These are phyloP conservation scores for Colletotrichum agaves DNA, from an alignment of 2,329 filamentous ascomycete genomes.

Conservation along the genomic window DNA sequence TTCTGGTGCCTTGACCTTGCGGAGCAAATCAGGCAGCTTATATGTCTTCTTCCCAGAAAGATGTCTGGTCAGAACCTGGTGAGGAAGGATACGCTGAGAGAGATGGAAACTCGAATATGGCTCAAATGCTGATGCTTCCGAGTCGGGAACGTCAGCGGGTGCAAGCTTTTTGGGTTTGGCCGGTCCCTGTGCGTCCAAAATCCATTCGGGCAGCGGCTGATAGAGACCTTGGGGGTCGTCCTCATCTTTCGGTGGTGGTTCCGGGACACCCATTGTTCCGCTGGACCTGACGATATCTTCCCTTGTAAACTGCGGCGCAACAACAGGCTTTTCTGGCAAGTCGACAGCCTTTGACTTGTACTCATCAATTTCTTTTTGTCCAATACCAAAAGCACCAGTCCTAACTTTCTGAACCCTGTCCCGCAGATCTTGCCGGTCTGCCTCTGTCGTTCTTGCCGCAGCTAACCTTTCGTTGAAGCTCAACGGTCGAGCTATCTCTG, in stretches of 20 bases:
- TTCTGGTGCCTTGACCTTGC: constrained; percentile 81
- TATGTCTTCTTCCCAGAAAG: constrained; percentile 82
- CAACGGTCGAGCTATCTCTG: constrained; percentile 53
- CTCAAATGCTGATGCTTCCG: constrained; percentile 77
- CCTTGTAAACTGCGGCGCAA: constrained; percentile 67
- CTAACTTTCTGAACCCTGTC: constrained; percentile 64
- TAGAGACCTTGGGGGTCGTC: constrained; percentile 29
- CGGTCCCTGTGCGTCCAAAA: constrained; percentile 23
- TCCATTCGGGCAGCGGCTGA: constrained; percentile 31
- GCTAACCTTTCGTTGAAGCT: constrained; percentile 90
- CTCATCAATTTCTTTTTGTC: constrained; percentile 66
- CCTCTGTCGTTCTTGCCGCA: constrained; percentile 70
- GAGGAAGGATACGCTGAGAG: constrained; percentile 83
- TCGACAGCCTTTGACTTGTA: constrained; percentile 69
- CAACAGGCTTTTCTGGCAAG: constrained; percentile 58
- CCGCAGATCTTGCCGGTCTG: constrained; percentile 59
- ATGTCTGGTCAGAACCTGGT: constrained; percentile 81
- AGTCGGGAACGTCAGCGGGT: constrained; percentile 51
- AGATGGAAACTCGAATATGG: constrained; percentile 88
- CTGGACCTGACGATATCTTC: constrained; percentile 63
- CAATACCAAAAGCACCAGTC: constrained; percentile 67
- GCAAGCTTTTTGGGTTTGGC: constrained; percentile 40
- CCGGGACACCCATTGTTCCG: constrained; percentile 3
- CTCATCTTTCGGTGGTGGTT: constrained; percentile 3
- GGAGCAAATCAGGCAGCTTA: constrained; percentile 82